These are phyloP conservation scores for Hygrophorus pudorinus DNA, from an alignment of 768 basidiomycete species.

Conservation along the genomic window DNA sequence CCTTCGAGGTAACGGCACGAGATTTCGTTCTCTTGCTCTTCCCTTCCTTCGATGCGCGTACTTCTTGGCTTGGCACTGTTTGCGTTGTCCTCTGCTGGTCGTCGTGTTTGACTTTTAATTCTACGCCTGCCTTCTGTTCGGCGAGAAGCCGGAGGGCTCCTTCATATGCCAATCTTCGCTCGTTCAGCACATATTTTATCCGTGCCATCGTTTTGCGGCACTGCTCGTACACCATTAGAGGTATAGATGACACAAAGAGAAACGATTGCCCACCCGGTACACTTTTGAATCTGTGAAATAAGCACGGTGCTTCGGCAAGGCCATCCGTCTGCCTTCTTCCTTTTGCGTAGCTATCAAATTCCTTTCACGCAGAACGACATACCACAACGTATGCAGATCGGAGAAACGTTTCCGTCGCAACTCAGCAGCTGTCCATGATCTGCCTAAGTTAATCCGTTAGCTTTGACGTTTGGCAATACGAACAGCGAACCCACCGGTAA, in stretches of 20 bases:
- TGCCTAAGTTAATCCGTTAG: conserved; percentile 39
- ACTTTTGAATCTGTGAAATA: conserved; percentile 28
- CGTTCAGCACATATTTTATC: conserved; percentile 87
- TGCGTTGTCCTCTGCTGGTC: too few species aligned
- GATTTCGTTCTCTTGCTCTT: too few species aligned
- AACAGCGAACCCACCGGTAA: conserved; percentile 7
- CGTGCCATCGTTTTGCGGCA: conserved; percentile 94
- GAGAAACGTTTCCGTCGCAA: conserved; percentile 85
- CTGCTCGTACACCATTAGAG: conserved; percentile 27
- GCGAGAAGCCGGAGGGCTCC: conserved; percentile 42
- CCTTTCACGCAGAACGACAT: conserved; percentile 76
- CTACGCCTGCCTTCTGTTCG: neutral
- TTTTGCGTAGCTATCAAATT: conserved; percentile 86
- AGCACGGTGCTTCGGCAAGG: conserved; percentile 22
- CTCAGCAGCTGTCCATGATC: conserved; percentile 81
- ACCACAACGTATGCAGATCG: conserved; percentile 94
- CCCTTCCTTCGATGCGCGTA: too few species aligned
- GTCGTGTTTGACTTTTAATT: neutral
- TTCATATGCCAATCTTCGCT: conserved; percentile 78
- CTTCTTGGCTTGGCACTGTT: too few species aligned
- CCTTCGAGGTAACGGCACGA: neutral
- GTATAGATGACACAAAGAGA: neutral
- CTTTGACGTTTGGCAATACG: conserved; percentile 1
- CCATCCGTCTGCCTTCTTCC: conserved; percentile 64
- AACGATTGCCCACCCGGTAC: conserved; percentile 30